Evolutionary conservation across 306 rosid species (phyloP), one percentile per base, ranked within the genome.

Genomic region (Hylodesmum podocarpum): DNA sequence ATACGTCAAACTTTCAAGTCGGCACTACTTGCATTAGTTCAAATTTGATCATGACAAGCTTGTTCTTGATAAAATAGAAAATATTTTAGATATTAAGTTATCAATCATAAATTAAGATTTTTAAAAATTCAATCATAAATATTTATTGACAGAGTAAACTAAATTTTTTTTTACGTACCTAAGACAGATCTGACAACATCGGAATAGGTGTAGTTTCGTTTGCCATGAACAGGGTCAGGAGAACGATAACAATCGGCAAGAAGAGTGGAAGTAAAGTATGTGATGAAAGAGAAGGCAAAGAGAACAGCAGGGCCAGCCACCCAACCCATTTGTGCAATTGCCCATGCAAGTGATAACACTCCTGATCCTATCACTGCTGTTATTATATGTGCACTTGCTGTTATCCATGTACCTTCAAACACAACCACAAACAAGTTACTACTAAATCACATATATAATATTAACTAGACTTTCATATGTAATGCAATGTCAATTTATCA

Each of bases 361-460:
- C 99, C 99, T 0, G 99, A 96, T 1, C 99, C 99, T 6, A 96
- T 96, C 79, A 96, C 99, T 0, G 99, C 98, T 6, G 99, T 96
- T 68, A 96, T 92, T 16, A 96, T 96, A 40, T 96, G 99, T 5
- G 99, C 99, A 73, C 99, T 96, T 0, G 99, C 99, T 0, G 99
- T 92, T 66, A 92, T 33, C 99, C 98, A 96, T 18, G 99, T 96
- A 64, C 99, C 98, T 92, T 44, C 77, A 64, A 19, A 3, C 70
- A 61, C 27, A 61, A 29, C 21, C 29, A 29, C 18, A 18, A 19
- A 10, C 29, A 61, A 12, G 2, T 22, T 24, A 43, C 15, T 34
- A 57, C 31, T 55, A 15, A 7, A 25, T 36, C 4, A 49, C 18
- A 33, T 37, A 9, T 6, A 50, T 10, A 8, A 2, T 33, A 33